phyloP scores from a whole-genome alignment of 2,329 filamentous ascomycete species.

The Colletotrichum truncatum region DNA sequence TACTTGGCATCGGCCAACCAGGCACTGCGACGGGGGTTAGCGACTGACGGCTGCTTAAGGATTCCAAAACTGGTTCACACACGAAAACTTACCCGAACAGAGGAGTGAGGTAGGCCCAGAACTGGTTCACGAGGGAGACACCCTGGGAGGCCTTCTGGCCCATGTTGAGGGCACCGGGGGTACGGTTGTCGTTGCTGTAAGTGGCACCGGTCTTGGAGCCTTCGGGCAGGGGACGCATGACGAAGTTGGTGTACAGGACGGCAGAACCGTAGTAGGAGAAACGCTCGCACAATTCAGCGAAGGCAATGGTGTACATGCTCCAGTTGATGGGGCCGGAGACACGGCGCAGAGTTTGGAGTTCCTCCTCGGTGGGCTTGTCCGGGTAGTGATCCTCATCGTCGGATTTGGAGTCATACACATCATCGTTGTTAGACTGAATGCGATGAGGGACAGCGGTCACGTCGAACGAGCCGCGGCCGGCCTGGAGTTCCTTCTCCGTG shows the following conservation, averaged over 20 bases:
- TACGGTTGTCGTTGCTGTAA: conserved; percentile 39
- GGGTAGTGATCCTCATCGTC: conserved; percentile 43
- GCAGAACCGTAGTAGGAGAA: conserved; percentile 82
- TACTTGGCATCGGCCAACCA: conserved; percentile 74
- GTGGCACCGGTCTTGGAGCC: conserved; percentile 64
- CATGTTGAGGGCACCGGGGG: conserved; percentile 64
- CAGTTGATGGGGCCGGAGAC: conserved; percentile 72
- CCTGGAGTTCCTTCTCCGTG: conserved; percentile 32
- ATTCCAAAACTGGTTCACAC: not conserved
- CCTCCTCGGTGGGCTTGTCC: conserved; percentile 67
- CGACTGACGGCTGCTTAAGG: not conserved
- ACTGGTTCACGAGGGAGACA: conserved; percentile 63
- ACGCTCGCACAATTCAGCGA: conserved; percentile 79
- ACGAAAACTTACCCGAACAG: conserved; percentile 57
- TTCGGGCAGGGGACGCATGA: conserved; percentile 62
- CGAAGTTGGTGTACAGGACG: conserved; percentile 74
- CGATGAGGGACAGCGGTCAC: conserved; percentile 34
- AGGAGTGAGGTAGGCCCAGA: conserved; percentile 70
- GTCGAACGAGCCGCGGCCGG: conserved; percentile 33
- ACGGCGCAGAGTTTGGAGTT: conserved; percentile 67
- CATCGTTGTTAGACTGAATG: conserved; percentile 24
- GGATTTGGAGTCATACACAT: conserved; percentile 35
- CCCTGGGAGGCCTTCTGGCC: conserved; percentile 64
- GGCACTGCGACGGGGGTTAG: conserved; percentile 45
- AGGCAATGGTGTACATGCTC: conserved; percentile 74